Base-by-base conservation (phyloP, 2,329 filamentous ascomycete species). In the Fusarium buharicum region DNA sequence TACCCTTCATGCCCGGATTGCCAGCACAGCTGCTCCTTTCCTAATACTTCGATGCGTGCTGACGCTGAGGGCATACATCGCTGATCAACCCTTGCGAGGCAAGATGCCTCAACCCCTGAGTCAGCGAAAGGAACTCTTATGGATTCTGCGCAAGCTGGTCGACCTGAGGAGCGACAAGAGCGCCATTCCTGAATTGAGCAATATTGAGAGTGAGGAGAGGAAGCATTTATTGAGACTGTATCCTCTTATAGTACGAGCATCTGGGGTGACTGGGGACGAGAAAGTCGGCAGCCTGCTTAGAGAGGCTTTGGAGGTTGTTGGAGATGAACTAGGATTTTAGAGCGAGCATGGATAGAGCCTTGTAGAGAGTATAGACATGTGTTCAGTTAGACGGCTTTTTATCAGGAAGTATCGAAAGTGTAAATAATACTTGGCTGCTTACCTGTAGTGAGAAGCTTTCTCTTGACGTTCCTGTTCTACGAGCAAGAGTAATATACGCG, bases 71-170 rank as follows among this genome's bases (percentile, higher is more conserved):
- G 83, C 89, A 1, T 98, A 96, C 72, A 88, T 96, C 40, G 91
- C 93, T 4, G 95, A 99, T 74, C 94, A 97, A 72, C 93, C 94
- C 1, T 80, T 99, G 17, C 84, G 95, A 13, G 93, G 95, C 0
- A 85, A 88, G 45, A 95, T 96, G 87, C 95, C 95, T 5, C 91
- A 95, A 73, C 94, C 94, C 1, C 81, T 92, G 6, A 89, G 87
- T 9, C 91, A 97, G 71, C 85, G 91, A 38, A 88, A 85, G 60
- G 95, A 97, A 72, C 78, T 99, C 11, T 73, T 90, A 5, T 90
- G 91, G 70, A 82, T 93, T 20, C 79, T 98, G 16, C 77, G 79
- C 44, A 80, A 85, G 40, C 79, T 97, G 30, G 84, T 90, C 2
- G 80, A 82, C 16, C 78, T 98, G 56, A 80, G 83, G 50, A 90